Conservation (phyloP, 2,329 filamentous ascomycete species). For the Claviceps digitariae region DNA sequence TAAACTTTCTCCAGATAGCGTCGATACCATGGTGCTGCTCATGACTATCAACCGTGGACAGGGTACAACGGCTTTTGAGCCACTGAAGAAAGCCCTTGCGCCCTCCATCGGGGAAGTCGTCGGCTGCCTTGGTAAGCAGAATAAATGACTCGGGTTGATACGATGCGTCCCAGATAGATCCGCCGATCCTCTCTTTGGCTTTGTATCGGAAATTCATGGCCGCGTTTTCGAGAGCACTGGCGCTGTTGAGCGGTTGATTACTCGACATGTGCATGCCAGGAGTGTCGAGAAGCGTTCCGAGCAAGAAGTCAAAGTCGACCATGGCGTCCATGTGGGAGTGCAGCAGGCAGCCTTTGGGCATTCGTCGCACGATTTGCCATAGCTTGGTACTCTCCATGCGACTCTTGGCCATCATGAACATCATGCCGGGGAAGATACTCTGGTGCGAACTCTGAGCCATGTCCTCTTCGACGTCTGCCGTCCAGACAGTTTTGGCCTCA, state of each 20-base stretch:
- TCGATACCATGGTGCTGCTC: conserved; percentile 73
- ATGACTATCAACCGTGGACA: conserved; percentile 59
- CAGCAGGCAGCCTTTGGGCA: conserved; percentile 80
- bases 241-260: conserved; percentile 41
- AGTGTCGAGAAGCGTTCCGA: conserved; percentile 56
- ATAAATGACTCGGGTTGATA: conserved; percentile 50
- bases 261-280: conserved; percentile 61
- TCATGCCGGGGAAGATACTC: conserved; percentile 75
- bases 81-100: conserved; percentile 60
- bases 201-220: conserved; percentile 50
- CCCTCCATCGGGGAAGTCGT: conserved; percentile 61
- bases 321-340: conserved; percentile 88
- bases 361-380: conserved; percentile 69
- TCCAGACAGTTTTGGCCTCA: conserved; percentile 69
- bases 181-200: conserved; percentile 28
- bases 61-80: conserved; percentile 59
- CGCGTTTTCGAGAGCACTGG: conserved; percentile 38
- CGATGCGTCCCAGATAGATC: conserved; percentile 49
- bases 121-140: conserved; percentile 48
- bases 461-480: conserved; percentile 54
- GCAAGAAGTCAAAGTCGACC: conserved; percentile 72
- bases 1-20: conserved; percentile 75
- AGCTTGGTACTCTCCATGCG: conserved; percentile 73
- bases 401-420: conserved; percentile 79
- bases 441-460: conserved; percentile 48